Conservation (phyloP, 2,329 filamentous ascomycete species). For the Acrocalymma vagum region DNA sequence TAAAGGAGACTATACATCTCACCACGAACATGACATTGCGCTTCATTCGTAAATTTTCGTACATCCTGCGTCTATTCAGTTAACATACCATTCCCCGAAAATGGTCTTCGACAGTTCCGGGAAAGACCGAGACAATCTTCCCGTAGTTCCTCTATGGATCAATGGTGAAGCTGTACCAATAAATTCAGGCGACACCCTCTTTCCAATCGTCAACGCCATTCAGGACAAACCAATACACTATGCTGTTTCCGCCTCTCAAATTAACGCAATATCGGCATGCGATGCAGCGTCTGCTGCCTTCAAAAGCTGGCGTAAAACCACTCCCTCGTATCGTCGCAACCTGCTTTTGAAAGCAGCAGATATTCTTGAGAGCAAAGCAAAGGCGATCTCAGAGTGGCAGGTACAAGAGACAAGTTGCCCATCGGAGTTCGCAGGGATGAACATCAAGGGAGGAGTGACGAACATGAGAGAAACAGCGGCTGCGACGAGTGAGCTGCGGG, state of each 20-base stretch:
- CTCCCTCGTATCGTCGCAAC: constrained; percentile 68
- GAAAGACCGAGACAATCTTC: constrained; percentile 5
- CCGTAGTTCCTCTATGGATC: constrained; percentile 53
- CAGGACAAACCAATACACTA: constrained; percentile 61
- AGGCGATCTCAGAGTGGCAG: constrained; percentile 69
- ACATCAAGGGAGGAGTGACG: constrained; percentile 43
- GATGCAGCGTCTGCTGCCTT: constrained; percentile 70
- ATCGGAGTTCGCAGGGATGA: constrained; percentile 46
- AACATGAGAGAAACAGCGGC: constrained; percentile 59
- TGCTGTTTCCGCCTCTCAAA: constrained; percentile 62
- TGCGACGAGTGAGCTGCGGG: constrained; percentile 31
- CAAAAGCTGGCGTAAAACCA: constrained; percentile 70
- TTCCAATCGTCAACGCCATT: constrained; percentile 65
- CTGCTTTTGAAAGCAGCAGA: constrained; percentile 74
- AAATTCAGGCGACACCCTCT: constrained; percentile 44
- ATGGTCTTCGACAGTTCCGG: constrained; percentile 7
- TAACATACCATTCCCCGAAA: too few relatives aligned
- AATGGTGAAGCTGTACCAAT: constrained; percentile 54
- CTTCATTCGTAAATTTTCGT: too few relatives aligned
- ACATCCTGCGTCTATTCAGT: too few relatives aligned
- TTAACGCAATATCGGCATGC: constrained; percentile 62
- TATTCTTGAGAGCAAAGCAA: constrained; percentile 64
- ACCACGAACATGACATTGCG: too few relatives aligned
- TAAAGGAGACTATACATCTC: too few relatives aligned
- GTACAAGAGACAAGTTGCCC: constrained; percentile 62